Conservation (phyloP, 345 rosid species). For the Mercurialis annua region DNA sequence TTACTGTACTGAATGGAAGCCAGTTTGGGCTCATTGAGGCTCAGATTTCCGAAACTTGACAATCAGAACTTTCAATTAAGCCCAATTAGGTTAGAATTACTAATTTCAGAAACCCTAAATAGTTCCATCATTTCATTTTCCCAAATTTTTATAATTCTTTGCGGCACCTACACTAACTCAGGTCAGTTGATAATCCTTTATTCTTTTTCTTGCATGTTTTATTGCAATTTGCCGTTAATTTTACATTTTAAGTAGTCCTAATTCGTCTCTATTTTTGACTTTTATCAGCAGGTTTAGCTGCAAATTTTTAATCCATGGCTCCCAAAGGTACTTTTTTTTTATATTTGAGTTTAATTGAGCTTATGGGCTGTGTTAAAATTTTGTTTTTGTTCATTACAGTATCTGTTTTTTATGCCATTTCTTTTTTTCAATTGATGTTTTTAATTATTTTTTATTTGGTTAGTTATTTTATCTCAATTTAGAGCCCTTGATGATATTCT, state of each 20-base stretch:
- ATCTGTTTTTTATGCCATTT: no score
- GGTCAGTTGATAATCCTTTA: not conserved
- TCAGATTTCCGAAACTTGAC: no score
- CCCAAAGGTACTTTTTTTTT: constrained; percentile 4
- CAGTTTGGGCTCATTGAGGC: no score
- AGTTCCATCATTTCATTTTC: not conserved
- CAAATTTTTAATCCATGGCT: not conserved
- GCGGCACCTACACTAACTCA: not conserved
- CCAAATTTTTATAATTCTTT: not conserved
- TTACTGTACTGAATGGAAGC: no score
- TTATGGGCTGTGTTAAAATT: no score
- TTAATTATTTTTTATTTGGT: not conserved
- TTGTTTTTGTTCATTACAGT: not conserved
- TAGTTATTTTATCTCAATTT: not conserved
- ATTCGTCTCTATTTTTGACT: not conserved
- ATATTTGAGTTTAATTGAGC: no score
- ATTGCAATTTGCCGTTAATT: not conserved
- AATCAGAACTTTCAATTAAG: no score
- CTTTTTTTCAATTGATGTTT: no score
- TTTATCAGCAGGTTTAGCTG: constrained; percentile 3
- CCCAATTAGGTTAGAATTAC: not conserved
- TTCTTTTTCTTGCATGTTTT: not conserved
- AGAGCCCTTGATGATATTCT: not conserved
- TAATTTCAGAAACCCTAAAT: not conserved
- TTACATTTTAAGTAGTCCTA: not conserved